Percentiles rank a stretch among this genome's conserved stretches.
Conservation (phyloP, 2,329 filamentous ascomycete species). For the Immersiporthe knoxdaviesiana region DNA sequence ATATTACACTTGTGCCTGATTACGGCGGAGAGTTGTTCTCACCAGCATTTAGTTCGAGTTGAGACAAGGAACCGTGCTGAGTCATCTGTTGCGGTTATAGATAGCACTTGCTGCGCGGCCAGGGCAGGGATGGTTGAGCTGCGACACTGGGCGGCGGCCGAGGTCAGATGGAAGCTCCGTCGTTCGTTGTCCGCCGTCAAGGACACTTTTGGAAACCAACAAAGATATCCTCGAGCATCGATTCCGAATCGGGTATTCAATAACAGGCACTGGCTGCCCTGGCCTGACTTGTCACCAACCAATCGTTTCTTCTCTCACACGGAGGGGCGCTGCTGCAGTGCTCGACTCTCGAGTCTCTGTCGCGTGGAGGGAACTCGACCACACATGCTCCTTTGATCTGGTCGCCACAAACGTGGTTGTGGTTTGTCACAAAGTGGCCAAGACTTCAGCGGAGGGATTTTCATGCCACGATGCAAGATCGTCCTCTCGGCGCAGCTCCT, state of each 20-base stretch:
- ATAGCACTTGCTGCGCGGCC: not conserved
- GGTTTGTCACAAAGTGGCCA: slow-evolving; percentile 19
- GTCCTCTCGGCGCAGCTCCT: slow-evolving; percentile 5
- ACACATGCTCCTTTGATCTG: not conserved
- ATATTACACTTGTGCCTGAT: not conserved
- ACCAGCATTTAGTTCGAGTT: not conserved
- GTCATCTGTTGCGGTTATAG: not conserved
- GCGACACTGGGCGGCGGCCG: not conserved
- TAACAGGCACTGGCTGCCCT: slow-evolving; percentile 14
- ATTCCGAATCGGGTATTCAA: slow-evolving; percentile 26
- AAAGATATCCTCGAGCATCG: slow-evolving; percentile 13
- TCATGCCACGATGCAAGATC: slow-evolving; percentile 22
- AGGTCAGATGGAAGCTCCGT: not conserved
- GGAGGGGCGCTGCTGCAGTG: not conserved
- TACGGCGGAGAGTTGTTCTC: not conserved
- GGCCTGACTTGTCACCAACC: not conserved
- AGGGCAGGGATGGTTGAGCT: slow-evolving; percentile 6
- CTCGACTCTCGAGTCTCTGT: not conserved
- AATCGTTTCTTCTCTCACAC: not conserved
- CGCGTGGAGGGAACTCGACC: not conserved
- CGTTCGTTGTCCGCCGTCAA: not conserved
- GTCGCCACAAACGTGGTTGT: not conserved
- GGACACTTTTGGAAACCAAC: slow-evolving; percentile 10
- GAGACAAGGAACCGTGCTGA: not conserved
- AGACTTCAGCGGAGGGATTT: not conserved